phyloP scores from a whole-genome alignment of 83 land plant species.

The Larix sibirica region DNA sequence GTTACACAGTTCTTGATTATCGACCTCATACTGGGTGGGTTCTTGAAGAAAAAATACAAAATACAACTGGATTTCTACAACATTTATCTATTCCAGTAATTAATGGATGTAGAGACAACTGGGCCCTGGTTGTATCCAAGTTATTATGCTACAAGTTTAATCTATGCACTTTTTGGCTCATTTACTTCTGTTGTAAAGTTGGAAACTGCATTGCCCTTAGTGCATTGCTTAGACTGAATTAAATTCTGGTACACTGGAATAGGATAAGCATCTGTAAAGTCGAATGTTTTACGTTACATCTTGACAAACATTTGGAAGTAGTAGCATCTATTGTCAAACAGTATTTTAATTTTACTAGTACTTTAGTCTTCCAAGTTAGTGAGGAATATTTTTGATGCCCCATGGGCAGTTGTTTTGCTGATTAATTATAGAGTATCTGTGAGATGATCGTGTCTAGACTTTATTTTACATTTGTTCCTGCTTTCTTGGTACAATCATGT shows the following conservation, averaged over 20 bases:
- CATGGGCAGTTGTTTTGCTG: not conserved
- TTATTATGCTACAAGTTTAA: not conserved
- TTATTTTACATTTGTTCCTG: not conserved
- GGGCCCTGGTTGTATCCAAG: not conserved
- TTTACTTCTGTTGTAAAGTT: not conserved
- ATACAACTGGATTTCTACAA: not conserved
- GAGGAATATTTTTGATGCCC: not conserved
- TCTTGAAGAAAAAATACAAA: not conserved
- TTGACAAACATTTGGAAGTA: not conserved
- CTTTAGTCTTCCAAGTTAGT: not conserved
- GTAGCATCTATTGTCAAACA: not conserved
- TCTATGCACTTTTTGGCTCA: slow-evolving; percentile 1
- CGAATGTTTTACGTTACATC: too few relatives aligned
- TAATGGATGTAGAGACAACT: not conserved
- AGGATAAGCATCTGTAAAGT: not conserved
- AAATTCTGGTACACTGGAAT: not conserved
- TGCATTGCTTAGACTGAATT: not conserved
- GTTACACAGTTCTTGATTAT: not conserved
- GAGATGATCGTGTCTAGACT: not conserved
- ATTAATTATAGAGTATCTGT: not conserved
- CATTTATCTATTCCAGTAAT: not conserved
- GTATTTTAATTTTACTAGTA: not conserved
- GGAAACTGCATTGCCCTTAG: not conserved
- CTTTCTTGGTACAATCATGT: not conserved
- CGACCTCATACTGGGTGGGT: not conserved